Base-by-base conservation (phyloP, 1,139 yeast genomes). In the Saccharomyces hybrid region DNA sequence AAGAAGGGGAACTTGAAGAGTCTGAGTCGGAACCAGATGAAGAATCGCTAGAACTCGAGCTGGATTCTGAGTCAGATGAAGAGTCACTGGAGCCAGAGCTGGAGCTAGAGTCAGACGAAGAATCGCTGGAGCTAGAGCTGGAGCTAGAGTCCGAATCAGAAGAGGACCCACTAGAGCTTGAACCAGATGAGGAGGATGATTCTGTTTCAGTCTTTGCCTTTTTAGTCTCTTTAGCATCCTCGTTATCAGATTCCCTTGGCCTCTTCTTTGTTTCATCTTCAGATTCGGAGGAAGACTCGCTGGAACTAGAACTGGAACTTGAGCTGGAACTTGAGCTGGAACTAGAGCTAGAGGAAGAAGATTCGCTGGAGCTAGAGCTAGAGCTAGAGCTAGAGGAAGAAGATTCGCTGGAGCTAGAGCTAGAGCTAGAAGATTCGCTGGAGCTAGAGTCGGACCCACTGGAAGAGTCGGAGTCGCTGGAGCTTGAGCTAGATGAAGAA, bases 41-140 rank as follows among this genome's bases (percentile, higher is more conserved):
- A 28, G 52, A 48, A 30, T 7, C 44, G 52, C 59, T 57, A 16
- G 59, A 53, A 28, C 57, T n/a, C n/a, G n/a, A n/a, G n/a, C n/a
- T n/a, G n/a, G n/a, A n/a, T 26, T 60, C 54, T 14, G 73, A 65
- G 47, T 58, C 64, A 27, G 73, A 67, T 27, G 28, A 27, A 27
- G 28, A 27, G 28, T 27, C 28, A 13, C 31, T 31, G 38, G 56
- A 51, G n/a, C n/a, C 50, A 8, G 53, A 51, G 8, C 51, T 47
- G 9, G 52, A 50, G 34, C 46, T 34, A 16, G 68, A 64, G 23
- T 47, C 52, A 20, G 55, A 52, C 13, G 55, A 50, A 27, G 56
- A 51, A 25, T 58, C 50, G 42, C 61, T 59, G 13, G 55, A 55
- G 28, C 53, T 50, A 9, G 54, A 51, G 11, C 44, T 26, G 26